phyloP scores from a whole-genome alignment of 768 basidiomycete genomes.

The Pseudohyphozyma bogoriensis region DNA sequence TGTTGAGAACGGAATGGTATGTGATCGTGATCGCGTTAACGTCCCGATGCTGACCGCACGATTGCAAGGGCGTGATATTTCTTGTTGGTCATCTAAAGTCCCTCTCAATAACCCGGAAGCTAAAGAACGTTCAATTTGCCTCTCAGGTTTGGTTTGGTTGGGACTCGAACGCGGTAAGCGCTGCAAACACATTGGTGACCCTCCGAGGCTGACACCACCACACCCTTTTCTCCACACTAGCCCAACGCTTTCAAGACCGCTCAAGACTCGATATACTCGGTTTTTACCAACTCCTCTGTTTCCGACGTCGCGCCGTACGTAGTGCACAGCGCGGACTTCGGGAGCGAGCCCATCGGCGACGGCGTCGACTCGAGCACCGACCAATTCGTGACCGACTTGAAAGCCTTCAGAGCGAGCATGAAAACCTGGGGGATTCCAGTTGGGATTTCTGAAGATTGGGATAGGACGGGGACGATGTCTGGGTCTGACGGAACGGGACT shows the following conservation, averaged over 20 bases:
- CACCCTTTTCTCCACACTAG: no score
- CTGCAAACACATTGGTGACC: no score
- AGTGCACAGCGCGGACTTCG: constrained; percentile 27
- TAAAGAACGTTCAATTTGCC: no score
- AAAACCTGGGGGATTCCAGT: constrained; percentile 16
- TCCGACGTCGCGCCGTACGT: constrained; percentile 24
- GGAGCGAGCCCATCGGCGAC: constrained; percentile 29
- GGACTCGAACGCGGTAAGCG: background rate
- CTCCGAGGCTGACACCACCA: no score
- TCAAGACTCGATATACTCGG: constrained; percentile 11
- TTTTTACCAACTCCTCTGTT: constrained; percentile 10
- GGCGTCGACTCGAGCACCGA: background rate
- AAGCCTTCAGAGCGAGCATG: constrained; percentile 7
- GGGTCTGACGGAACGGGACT: constrained; percentile 1
- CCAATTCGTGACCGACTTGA: constrained; percentile 18
- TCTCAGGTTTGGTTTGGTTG: background rate
- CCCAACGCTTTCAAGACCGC: constrained; percentile 11
- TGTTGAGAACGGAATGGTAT: constrained; percentile 15
- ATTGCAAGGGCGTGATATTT: no score
- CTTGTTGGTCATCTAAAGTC: no score
- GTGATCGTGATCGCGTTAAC: no score
- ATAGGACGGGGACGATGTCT: constrained; percentile 20
- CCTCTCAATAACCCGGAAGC: no score
- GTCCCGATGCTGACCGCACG: no score
- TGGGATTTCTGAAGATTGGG: constrained; percentile 29